Conservation (phyloP, 2,329 filamentous ascomycete genomes). For the Didymella glomerata region DNA sequence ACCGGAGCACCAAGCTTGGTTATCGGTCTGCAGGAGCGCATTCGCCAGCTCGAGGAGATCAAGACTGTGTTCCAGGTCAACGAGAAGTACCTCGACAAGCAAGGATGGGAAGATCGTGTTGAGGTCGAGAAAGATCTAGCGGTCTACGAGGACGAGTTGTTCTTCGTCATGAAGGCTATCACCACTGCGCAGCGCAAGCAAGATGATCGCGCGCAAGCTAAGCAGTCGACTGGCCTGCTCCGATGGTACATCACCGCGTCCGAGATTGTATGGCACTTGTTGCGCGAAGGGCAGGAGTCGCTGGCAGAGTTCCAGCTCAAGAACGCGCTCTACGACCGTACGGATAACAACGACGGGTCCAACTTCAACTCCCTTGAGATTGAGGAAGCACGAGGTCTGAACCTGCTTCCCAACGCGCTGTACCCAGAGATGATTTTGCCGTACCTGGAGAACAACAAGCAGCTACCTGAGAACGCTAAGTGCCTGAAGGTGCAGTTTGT, state of each 20-base stretch:
- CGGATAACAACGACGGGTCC: conserved; percentile 95
- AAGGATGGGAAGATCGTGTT: conserved; percentile 90
- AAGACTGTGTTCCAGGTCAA: conserved; percentile 96
- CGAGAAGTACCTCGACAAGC: conserved; percentile 82
- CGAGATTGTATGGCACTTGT: conserved; percentile 97
- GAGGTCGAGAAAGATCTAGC: conserved; percentile 88
- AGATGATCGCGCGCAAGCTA: conserved; percentile 68
- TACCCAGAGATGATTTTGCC: conserved; percentile 97
- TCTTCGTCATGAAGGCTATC: conserved; percentile 99
- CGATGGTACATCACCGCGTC: conserved; percentile 93
- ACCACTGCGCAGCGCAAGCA: conserved; percentile 92
- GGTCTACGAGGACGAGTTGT: conserved; percentile 92
- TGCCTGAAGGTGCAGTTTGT: conserved; percentile 98
- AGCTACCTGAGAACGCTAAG: conserved; percentile 68
- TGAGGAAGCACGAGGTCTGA: conserved; percentile 85
- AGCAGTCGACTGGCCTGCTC: conserved; percentile 79
- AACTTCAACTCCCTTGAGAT: conserved; percentile 93
- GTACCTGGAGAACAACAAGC: conserved; percentile 73
- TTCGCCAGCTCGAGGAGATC: conserved; percentile 93
- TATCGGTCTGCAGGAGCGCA: conserved; percentile 86
- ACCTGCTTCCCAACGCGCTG: conserved; percentile 86
- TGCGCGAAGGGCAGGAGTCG: conserved; percentile 85
- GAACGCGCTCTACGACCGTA: conserved; percentile 91
- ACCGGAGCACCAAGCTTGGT: conserved; percentile 94
- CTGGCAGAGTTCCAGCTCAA: conserved; percentile 92